phyloP scores from a whole-genome alignment of 2,329 filamentous ascomycete species.

The Didymella pomorum region DNA sequence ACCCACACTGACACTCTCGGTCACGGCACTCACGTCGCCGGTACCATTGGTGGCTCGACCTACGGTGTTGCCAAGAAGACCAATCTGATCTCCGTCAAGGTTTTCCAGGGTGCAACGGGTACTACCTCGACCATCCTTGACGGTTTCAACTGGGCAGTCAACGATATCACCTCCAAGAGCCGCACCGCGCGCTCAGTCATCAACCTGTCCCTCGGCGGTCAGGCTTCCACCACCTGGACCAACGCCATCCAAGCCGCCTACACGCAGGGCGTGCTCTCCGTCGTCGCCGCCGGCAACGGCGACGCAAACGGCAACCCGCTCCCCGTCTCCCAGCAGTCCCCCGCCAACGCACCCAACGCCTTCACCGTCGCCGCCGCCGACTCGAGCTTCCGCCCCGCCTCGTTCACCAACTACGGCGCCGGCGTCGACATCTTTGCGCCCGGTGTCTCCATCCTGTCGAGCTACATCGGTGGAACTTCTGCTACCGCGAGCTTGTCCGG shows the following conservation, averaged over 20 bases:
- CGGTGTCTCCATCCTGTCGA: conserved; percentile 50
- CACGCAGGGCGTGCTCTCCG: conserved; percentile 35
- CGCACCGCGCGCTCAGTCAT: conserved; percentile 30
- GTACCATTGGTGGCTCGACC: conserved; percentile 27
- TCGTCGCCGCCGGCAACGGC: conserved; percentile 47
- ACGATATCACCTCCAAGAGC: conserved; percentile 30
- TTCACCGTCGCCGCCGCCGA: conserved; percentile 42
- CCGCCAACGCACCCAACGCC: conserved; percentile 38
- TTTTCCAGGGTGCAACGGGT: conserved; percentile 24
- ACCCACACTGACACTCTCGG: conserved; percentile 29
- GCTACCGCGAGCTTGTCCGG: conserved; percentile 57
- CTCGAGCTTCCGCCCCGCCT: conserved; percentile 29
- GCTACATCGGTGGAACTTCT: conserved; percentile 50
- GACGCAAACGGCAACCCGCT: conserved; percentile 21
- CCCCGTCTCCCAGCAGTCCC: conserved; percentile 31
- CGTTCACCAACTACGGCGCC: conserved; percentile 43
- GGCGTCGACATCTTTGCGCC: conserved; percentile 43
- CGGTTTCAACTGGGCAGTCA: conserved; percentile 37
- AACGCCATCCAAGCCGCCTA: conserved; percentile 36
- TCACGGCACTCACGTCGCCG: conserved; percentile 36
- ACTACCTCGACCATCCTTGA: conserved; percentile 25
- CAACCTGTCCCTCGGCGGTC: conserved; percentile 44
- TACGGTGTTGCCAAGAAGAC: conserved; percentile 34
- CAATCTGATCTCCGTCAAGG: conserved; percentile 42
- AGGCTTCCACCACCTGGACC: conserved; percentile 32